Evolutionary conservation across 1,139 yeast species (phyloP), one percentile per base, ranked within the genome.

Genomic region (Pichia sp.): DNA sequence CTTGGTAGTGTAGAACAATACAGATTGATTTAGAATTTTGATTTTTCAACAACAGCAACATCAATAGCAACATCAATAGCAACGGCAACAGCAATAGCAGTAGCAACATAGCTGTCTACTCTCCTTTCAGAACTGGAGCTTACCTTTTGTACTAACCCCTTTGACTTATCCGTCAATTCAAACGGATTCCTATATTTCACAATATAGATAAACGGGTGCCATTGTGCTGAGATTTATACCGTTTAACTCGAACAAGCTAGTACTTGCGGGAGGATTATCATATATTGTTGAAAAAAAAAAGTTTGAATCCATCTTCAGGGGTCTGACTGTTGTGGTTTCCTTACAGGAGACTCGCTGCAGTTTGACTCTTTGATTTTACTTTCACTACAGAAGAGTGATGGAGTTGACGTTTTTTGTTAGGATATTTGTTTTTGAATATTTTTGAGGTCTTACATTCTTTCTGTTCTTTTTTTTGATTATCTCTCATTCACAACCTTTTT

Each of bases 211-310:
- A 41, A 63, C 86, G 87, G 86, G 87, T 81, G 86, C 76, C 63
- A 30, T 49, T 41, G 43, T 46, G 85, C 89, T 85, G 90, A 84
- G 90, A 84, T 71, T 46, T 60, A 80, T 67, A 84, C 90, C 90
- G 90, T 80, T 73, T 75, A 75, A 87, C 93, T 86, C 93, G 93
- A 87, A 75, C 92, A 87, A 85, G 70, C 72, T 85, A 78, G 77
- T 76, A 72, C 93, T 86, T 86, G 93, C 92, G 92, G 84, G 93
- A 85, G 93, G 85, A 85, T 75, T 72, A 66, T 63, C 67, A 55
- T 61, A 67, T 70, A 67, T 69, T 69, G 71, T 66, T 66, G 69
- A 23, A 63, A 61, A 61, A 47, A 43, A 43, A 50, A 50, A 47
- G 54, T 44, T 50, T 47, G 51, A 50, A 53, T 53, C 49, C 49